Evolutionary conservation across 1,284 basidiomycete genomes (phyloP), one percentile per base, ranked within the genome.

Genomic region (Volvariella surrecta): DNA sequence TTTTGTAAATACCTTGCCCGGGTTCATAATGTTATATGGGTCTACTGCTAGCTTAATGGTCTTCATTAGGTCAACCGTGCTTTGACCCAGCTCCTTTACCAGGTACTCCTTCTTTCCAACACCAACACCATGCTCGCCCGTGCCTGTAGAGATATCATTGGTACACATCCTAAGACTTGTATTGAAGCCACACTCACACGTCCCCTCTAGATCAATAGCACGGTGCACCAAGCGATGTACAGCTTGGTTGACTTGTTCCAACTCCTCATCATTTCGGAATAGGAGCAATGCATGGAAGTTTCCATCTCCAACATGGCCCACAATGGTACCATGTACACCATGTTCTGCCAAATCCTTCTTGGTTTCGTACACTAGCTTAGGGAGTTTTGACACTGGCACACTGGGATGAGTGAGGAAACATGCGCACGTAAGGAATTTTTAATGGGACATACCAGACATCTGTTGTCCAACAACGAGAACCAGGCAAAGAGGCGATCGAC

Each of bases 241-340:
- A 10, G 79, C 76, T 16, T 70, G 68, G 39, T 68, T 69, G 3
- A 79, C 81, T 18, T 53, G 55, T 37, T 67, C 54, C 8, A 81
- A 59, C 54, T 89, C 86, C 31, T 73, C 62, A 39, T 83, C 75
- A 44, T 73, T 65, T 39, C 67, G 63, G 62, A 86, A 88, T 32
- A 85, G 63, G 37, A 89, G 67, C 19, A 85, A 60, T 1, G 81
- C 79, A 52, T 86, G 84, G 61, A 87, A 88, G 54, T 73, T 73
- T 54, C 89, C 90, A 57, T 94, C 90, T 20, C 89, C 90, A 8
- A 92, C 87, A 58, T 94, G 90, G 4, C 89, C 88, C 11, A 84
- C 79, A 44, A 88, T 83, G 2, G 82, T 82, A n/a, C 80, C 82
- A 30, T 62, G 64, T 32, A 93, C 64, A 2, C 76, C 76, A 19